Evolutionary conservation across 1,284 basidiomycete species (phyloP), one percentile per base, ranked within the genome.

Genomic region (Pholiota adiposa): DNA sequence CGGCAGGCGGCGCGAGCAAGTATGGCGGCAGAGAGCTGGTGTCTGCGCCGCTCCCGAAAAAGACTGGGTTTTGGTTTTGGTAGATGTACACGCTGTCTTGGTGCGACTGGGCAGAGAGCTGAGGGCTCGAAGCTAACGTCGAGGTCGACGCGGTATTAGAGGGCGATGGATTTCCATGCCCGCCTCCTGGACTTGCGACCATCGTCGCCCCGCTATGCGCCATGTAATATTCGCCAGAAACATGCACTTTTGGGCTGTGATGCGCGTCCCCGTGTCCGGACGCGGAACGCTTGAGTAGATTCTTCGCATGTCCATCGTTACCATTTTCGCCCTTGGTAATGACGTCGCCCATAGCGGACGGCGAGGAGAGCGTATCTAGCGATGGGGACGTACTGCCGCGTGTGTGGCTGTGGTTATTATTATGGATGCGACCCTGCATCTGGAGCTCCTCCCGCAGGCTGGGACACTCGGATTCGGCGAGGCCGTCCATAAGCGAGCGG

Each of bases 381-480:
- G 58, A 60, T 7, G 61, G 59, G 34, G 60, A 64, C n/a, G 31
- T 51, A 57, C 52, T 53, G 53, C 54, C 43, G 18, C 44, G 41
- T n/a, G 34, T 55, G 33, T 21, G 44, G 43, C 33, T n/a, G 33
- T 38, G 33, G 48, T 34, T 33, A 19, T 18, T 50, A 27, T 34
- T 43, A 18, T 16, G 52, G 33, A 53, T 55, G 61, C 59, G 61
- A 21, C 60, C 54, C 52, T 87, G 84, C 50, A 83, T 62, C 33
- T 74, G 69, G 11, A 88, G 69, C 65, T 89, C 87, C 11, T 84
- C 82, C 0, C 72, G 72, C 14, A 89, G 75, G 18, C 82, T 80
- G 0, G 75, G 69, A 61, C 88, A 90, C 53, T 88, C 83, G 1
- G 77, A 76, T 59, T 89, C 86, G 16, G 71, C 65, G 1, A 89